These are phyloP conservation scores for Chiua virens DNA, from an alignment of 768 basidiomycete species.

Conservation along the genomic window DNA sequence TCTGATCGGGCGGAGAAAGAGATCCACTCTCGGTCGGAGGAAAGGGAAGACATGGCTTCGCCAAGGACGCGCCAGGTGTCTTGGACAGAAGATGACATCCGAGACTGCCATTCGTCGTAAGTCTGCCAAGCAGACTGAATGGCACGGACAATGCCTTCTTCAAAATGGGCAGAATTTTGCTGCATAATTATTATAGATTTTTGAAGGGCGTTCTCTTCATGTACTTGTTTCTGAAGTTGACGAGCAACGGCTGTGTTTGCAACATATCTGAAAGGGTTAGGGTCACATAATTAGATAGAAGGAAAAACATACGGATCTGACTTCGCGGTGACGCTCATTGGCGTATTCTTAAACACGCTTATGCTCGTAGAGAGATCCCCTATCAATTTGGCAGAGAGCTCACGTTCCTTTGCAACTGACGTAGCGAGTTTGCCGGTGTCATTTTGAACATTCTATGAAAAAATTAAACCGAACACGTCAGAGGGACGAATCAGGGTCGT, in stretches of 20 bases:
- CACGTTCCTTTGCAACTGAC: conserved; percentile 86
- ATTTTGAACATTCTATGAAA: conserved; percentile 80
- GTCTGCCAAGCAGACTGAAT: conserved; percentile 98
- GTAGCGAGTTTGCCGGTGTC: conserved; percentile 93
- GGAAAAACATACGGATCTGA: conserved; percentile 12
- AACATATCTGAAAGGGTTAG: conserved; percentile 47
- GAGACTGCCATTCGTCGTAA: conserved; percentile 90
- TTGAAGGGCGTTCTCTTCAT: conserved; percentile 97
- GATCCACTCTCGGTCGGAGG: conserved; percentile 93
- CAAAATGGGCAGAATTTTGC: conserved; percentile 94
- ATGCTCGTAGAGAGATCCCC: conserved; percentile 86
- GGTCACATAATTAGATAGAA: not conserved
- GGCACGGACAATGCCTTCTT: conserved; percentile 92
- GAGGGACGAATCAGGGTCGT: not conserved
- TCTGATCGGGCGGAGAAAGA: conserved; percentile 90
- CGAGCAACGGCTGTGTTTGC: conserved; percentile 69
- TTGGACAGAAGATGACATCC: conserved; percentile 71
- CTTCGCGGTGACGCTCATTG: conserved; percentile 74
- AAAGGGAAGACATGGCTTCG: conserved; percentile 71
- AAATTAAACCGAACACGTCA: not conserved
- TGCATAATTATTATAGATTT: conserved; percentile 99
- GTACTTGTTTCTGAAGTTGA: conserved; percentile 88
- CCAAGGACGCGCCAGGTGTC: conserved; percentile 74
- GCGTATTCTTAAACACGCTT: conserved; percentile 93
- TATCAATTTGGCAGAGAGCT: conserved; percentile 80